phyloP scores from a whole-genome alignment of 2,329 filamentous ascomycete genomes.

The Remersonia thermophila region DNA sequence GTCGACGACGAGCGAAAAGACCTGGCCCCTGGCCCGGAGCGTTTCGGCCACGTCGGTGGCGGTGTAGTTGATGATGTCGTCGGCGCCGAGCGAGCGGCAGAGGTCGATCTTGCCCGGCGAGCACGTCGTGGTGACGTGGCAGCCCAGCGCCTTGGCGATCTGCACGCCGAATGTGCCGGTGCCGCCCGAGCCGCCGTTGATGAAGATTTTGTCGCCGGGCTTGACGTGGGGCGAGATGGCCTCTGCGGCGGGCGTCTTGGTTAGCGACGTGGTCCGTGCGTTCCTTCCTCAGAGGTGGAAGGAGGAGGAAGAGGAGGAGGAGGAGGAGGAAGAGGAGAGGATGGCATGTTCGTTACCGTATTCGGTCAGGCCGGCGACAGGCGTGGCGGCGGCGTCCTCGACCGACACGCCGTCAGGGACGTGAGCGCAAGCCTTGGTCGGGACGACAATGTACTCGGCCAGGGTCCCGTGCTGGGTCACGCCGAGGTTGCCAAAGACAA shows the following conservation, averaged over 20 bases:
- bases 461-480: slow-evolving; percentile 22
- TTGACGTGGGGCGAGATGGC: slow-evolving; percentile 33
- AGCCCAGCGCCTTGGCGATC: slow-evolving; percentile 48
- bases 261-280: no score
- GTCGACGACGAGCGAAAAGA: slow-evolving; percentile 45
- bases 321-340: no score
- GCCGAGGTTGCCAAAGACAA: slow-evolving; percentile 31
- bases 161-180: slow-evolving; percentile 49
- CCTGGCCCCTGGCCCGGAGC: slow-evolving; percentile 33
- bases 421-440: slow-evolving; percentile 20
- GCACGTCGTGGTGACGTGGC: slow-evolving; percentile 46
- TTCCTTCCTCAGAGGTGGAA: no score
- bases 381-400: slow-evolving; percentile 30
- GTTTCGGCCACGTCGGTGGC: slow-evolving; percentile 31
- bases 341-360: slow-evolving; percentile 20
- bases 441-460: slow-evolving; percentile 26
- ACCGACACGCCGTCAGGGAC: slow-evolving; percentile 32
- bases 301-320: no score
- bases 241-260: slow-evolving; percentile 18
- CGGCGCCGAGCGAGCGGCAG: slow-evolving; percentile 46
- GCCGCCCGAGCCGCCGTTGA: slow-evolving; percentile 54
- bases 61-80: slow-evolving; percentile 51
- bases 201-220: slow-evolving; percentile 43
- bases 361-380: slow-evolving; percentile 34
- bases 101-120: slow-evolving; percentile 45